Evolutionary conservation across 2,329 filamentous ascomycete genomes (phyloP), one percentile per base, ranked within the genome.

Genomic region (Myriosclerotinia scirpicola): DNA sequence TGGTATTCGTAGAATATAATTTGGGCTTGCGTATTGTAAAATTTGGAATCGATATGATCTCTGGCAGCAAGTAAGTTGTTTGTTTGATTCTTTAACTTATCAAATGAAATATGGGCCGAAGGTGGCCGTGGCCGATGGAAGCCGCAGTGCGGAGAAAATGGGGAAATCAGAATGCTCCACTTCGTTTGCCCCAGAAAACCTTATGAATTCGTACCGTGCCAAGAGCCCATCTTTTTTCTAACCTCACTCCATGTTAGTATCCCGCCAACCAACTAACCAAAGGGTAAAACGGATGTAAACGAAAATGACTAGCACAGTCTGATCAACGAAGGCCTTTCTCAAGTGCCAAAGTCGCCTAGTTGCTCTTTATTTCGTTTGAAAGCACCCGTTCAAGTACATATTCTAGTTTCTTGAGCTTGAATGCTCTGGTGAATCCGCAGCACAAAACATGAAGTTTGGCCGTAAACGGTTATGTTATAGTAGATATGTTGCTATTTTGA

Each of bases 381-480:
- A 40, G 84, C 86, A 72, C 83, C 84, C 6, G 12, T 76, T 80
- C 5, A 87, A 77, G 74, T 75, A 14, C 78, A 83, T 44, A 12
- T 17, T 14, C 84, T 11, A 71, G 80, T 2, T 86, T 82, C 74
- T 85, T 15, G 79, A 80, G 15, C 79, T 81, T 5, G 80, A 83
- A 70, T 78, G 60, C 75, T 75, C 14, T 2, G 80, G 79, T 0
- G 72, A 73, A 65, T 60, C 78, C 26, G 26, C 26, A 26, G 26
- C 26, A 26, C 26, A 26, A 26, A 3, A 26, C 26, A 26, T 26
- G 26, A 26, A 26, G 26, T 26, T 2, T 26, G 26, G 26, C 26
- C 3, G 26, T 26, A 26, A 26, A 26, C 2, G 26, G 26, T 3
- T 26, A 26, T 26, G 26, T 3, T 26, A 26, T 26, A 26, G 26